Conservation (phyloP, 1,284 basidiomycete genomes). For the Cryptococcus jaspeensis region DNA sequence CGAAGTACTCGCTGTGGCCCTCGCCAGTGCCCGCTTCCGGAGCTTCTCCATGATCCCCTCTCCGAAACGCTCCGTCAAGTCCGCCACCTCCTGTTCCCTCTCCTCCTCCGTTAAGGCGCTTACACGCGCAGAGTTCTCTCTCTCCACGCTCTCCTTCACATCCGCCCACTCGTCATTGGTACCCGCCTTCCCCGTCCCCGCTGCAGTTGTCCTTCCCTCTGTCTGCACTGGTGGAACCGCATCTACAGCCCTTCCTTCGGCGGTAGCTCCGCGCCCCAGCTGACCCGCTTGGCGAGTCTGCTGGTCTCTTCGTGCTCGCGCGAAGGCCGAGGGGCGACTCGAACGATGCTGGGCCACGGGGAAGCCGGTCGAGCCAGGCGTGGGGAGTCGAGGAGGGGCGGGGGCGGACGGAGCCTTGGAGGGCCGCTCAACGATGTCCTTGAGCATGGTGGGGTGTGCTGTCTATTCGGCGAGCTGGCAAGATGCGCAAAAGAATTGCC, state of each 20-base stretch:
- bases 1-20: no score
- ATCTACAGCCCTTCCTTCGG: conserved; percentile 9
- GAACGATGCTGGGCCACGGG: conserved; percentile 20
- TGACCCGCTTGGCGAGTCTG: neutral
- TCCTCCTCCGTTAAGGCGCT: conserved; percentile 62
- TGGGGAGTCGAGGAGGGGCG: conserved; percentile 5
- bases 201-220: neutral
- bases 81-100: conserved; percentile 59
- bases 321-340: conserved; percentile 18
- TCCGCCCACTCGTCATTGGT: conserved; percentile 5
- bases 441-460: conserved; percentile 23
- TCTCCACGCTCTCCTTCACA: conserved; percentile 21
- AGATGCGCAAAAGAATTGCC: no score
- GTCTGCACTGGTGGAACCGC: conserved; percentile 4
- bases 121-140: conserved; percentile 53
- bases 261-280: neutral
- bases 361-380: conserved; percentile 13
- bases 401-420: conserved; percentile 10
- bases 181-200: neutral
- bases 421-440: conserved; percentile 34
- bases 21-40: conserved; percentile 55
- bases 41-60: conserved; percentile 61
- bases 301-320: conserved; percentile 15
- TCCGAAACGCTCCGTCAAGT: conserved; percentile 67
- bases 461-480: no score